phyloP scores from a whole-genome alignment of 169 alveolate genomes.

The Cryptosporidium baileyi region DNA sequence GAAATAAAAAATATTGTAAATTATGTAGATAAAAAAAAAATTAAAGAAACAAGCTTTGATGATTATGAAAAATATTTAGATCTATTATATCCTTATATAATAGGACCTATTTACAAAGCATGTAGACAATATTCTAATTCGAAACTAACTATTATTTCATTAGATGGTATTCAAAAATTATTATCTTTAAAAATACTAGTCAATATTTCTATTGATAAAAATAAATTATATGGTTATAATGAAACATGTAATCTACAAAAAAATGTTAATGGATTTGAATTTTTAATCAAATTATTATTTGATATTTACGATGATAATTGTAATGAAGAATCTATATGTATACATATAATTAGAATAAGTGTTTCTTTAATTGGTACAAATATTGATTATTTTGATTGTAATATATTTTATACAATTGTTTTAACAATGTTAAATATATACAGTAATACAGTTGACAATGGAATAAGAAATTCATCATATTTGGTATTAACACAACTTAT shows the following conservation, averaged over 20 bases:
- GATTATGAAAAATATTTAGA: conserved; percentile 16
- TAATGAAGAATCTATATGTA: conserved; percentile 4
- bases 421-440: conserved; percentile 11
- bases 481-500: conserved; percentile 13
- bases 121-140: conserved; percentile 24
- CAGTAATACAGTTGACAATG: conserved; percentile 41
- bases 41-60: background rate
- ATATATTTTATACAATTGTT: conserved; percentile 8
- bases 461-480: conserved; percentile 5
- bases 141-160: background rate
- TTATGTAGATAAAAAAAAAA: conserved; percentile 17
- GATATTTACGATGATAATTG: background rate
- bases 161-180: conserved; percentile 53
- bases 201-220: background rate
- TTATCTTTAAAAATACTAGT: conserved; percentile 1
- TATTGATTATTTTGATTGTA: background rate
- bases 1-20: conserved; percentile 7
- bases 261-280: conserved; percentile 1
- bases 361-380: conserved; percentile 3
- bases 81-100: conserved; percentile 22
- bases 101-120: conserved; percentile 35
- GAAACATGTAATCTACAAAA: background rate
- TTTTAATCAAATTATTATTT: conserved; percentile 4
- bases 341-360: background rate
- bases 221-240: conserved; percentile 24